Base-by-base conservation (phyloP, 78 protist genomes). In the Trichosphaerium sp. region DNA sequence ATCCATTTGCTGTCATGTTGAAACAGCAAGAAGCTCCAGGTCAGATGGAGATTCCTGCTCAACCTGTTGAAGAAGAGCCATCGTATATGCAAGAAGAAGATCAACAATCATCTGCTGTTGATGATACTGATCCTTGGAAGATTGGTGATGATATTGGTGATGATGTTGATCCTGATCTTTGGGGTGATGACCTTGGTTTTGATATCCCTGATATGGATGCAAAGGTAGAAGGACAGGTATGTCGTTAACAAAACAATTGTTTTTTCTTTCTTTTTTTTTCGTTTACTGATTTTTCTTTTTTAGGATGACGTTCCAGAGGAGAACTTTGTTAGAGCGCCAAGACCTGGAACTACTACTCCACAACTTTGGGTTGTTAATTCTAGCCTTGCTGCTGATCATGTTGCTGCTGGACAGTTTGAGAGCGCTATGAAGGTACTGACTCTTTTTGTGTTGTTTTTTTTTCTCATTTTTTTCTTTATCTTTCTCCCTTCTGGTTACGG, bases 361-460 rank as follows among this genome's bases (percentile, higher is more conserved):
- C 74, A 78, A 61, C 31, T 38, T 28, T 92, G 96, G 96, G 14
- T 59, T 28, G 41, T 75, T 26, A 79, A 58, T 41, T 77, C 88
- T 12, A 42, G 34, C 44, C 64, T 84, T 12, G 87, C 92, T 0
- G 86, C 69, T 18, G 97, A 92, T 51, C 96, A 90, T 57, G 63
- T 70, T 15, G 92, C 96, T 0, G 94, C 96, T 1, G 96, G 97
- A 11, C 38, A 85, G 4, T 94, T 96, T 59, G 93, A 82, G 32
- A 23, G 74, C 8, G 95, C 91, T n/a, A 64, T 85, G 79, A 51
- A 74, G 48, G 26, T 85, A 15, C 47, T 71, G 56, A 35, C 25
- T 52, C 48, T 61, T 10, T 40, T 40, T 52, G 6, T 40, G 32
- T n/a, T n/a, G n/a, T n/a, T n/a, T n/a, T n/a, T n/a, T n/a, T n/a